Evolutionary conservation across 768 basidiomycete species (phyloP).

Genomic region (Candolleomyces aberdarensis): DNA sequence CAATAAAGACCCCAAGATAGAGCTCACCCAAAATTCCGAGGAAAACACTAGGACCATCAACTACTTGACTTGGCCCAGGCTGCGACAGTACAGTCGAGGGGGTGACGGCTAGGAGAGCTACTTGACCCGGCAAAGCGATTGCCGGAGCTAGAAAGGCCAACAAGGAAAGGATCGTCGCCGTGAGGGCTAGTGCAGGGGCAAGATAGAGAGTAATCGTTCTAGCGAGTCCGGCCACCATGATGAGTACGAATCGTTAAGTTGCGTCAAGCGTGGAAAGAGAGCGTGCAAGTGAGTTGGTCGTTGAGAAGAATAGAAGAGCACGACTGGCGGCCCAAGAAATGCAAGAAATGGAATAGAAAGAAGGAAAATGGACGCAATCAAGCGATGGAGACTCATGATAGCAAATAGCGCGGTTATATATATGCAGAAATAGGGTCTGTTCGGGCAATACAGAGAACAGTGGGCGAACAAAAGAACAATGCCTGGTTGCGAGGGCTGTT

Average conservation of each 20-base stretch:
- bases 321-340: constrained; percentile 3
- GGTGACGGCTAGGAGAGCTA: constrained; percentile 61
- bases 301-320: not conserved
- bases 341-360: not conserved
- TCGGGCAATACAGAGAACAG: constrained; percentile 4
- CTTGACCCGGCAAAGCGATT: constrained; percentile 54
- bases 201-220: constrained; percentile 68
- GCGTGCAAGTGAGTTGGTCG: not conserved
- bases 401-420: not conserved
- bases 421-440: not conserved
- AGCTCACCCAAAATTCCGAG: constrained; percentile 63
- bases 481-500: constrained; percentile 2
- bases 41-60: constrained; percentile 70
- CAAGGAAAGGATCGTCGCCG: constrained; percentile 61
- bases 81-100: constrained; percentile 45
- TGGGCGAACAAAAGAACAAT: not conserved
- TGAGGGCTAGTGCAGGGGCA: constrained; percentile 61
- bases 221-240: constrained; percentile 70
- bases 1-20: not conserved
- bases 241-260: constrained; percentile 12
- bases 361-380: constrained; percentile 1
- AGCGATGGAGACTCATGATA: not conserved
- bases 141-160: constrained; percentile 70
- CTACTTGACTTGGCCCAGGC: constrained; percentile 23
- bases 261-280: not conserved